A percentile compares a stretch with the other conserved stretches of the same genome.
Conservation (phyloP, 2,329 filamentous ascomycete species). For the Byssoonygena ceratinophila region DNA sequence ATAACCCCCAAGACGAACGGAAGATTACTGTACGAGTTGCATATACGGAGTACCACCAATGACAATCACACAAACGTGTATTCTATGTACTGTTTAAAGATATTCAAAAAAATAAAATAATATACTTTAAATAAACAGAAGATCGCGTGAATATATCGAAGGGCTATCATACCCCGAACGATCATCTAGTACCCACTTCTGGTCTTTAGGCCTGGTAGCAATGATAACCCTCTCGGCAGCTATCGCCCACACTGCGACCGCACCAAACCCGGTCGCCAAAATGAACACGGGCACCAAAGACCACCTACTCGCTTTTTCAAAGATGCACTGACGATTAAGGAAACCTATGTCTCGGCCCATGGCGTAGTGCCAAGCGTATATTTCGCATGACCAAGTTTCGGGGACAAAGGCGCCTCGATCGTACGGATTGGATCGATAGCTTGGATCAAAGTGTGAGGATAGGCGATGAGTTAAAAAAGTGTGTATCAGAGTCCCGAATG, state of each 20-base stretch:
- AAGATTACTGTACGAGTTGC: too few species aligned
- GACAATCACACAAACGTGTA: not conserved
- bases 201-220: not conserved
- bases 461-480: constrained; percentile 2
- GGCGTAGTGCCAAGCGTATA: not conserved
- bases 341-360: not conserved
- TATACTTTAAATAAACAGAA: not conserved
- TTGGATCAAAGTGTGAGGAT: constrained; percentile 6
- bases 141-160: constrained; percentile 2
- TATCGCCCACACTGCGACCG: not conserved
- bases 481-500: not conserved
- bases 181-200: not conserved
- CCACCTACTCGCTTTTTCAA: constrained; percentile 5
- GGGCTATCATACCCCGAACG: constrained; percentile 7
- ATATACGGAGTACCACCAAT: too few species aligned
- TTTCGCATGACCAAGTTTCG: constrained; percentile 8
- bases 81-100: too few species aligned
- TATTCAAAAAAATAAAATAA: not conserved
- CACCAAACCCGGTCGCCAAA: not conserved
- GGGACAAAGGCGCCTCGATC: constrained; percentile 4
- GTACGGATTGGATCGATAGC: not conserved
- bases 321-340: constrained; percentile 1
- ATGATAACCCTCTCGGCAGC: not conserved
- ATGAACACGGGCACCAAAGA: not conserved
- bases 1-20: too few species aligned